These are phyloP conservation scores for Dipodascus geniculatus DNA, from an alignment of 805 yeast species.

Conservation along the genomic window DNA sequence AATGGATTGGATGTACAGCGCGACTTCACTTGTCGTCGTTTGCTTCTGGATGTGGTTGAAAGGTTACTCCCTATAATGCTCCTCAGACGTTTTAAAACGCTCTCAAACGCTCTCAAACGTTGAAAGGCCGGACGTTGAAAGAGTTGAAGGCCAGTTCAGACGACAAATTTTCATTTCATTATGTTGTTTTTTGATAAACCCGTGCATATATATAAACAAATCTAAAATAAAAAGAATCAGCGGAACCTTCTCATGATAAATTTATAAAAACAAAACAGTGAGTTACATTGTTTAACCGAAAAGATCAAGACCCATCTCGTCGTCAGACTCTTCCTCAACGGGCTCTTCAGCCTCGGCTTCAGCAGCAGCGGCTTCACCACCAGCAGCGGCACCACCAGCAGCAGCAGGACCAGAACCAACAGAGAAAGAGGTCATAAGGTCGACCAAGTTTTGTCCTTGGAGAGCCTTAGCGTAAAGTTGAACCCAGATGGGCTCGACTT, in stretches of 20 bases:
- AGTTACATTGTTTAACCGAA: constrained; percentile 48
- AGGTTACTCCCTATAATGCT: constrained; percentile 10
- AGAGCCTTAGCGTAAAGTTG: constrained; percentile 82
- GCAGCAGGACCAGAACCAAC: constrained; percentile 67
- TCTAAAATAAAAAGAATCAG: no score
- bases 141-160: neutral
- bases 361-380: constrained; percentile 51
- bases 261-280: no score
- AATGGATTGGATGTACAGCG: constrained; percentile 26
- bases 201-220: neutral
- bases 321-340: constrained; percentile 50
- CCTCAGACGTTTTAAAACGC: neutral
- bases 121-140: neutral
- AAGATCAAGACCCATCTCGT: constrained; percentile 92
- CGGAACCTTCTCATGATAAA: no score
- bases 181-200: neutral
- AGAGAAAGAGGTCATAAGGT: constrained; percentile 53
- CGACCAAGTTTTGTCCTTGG: constrained; percentile 74
- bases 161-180: neutral
- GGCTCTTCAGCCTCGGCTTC: constrained; percentile 45
- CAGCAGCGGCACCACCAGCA: constrained; percentile 49
- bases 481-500: constrained; percentile 51
- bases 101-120: neutral
- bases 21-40: constrained; percentile 17
- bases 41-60: constrained; percentile 16